Evolutionary conservation across 495 filamentous ascomycete genomes (phyloP).

Genomic region (Tetracladium setigerum): DNA sequence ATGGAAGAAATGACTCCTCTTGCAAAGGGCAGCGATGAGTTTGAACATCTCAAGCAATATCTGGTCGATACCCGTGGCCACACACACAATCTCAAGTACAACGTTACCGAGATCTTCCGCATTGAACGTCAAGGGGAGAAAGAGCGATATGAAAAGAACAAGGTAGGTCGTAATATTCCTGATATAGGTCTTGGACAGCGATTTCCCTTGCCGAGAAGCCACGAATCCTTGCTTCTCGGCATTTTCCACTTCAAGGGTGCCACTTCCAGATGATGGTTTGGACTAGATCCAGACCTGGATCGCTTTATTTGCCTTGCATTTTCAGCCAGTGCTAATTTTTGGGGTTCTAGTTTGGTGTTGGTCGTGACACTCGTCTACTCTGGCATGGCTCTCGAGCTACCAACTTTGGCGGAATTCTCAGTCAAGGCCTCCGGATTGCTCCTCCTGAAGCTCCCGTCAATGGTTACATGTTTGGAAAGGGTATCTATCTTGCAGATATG

Average conservation of each 20-base stretch:
- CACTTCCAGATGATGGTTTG: no score
- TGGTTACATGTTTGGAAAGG: slow-evolving; percentile 80
- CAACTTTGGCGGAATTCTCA: slow-evolving; percentile 78
- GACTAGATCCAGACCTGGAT: no score
- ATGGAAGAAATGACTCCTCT: slow-evolving; percentile 72
- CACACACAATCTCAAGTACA: slow-evolving; percentile 51
- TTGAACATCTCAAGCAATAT: slow-evolving; percentile 53
- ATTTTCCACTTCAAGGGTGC: no score
- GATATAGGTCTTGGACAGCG: no score
- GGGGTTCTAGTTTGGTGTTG: no score
- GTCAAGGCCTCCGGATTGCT: slow-evolving; percentile 78
- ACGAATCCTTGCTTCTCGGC: no score
- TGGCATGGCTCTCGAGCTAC: slow-evolving; percentile 80
- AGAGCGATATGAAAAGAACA: slow-evolving; percentile 55
- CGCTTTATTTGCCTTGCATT: no score
- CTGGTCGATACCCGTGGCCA: slow-evolving; percentile 52
- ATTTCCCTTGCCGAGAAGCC: no score
- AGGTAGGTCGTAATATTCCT: slow-evolving; percentile 9
- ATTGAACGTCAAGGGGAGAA: slow-evolving; percentile 69
- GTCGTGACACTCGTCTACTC: slow-evolving; percentile 56
- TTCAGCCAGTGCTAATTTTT: no score
- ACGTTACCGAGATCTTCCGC: slow-evolving; percentile 73
- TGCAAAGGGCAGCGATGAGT: slow-evolving; percentile 51
- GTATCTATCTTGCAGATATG: slow-evolving; percentile 86
- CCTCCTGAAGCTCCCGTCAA: slow-evolving; percentile 73